Evolutionary conservation across 2,329 filamentous ascomycete species (phyloP), one percentile per base, ranked within the genome.

Genomic region (Thermoascus crustaceus): DNA sequence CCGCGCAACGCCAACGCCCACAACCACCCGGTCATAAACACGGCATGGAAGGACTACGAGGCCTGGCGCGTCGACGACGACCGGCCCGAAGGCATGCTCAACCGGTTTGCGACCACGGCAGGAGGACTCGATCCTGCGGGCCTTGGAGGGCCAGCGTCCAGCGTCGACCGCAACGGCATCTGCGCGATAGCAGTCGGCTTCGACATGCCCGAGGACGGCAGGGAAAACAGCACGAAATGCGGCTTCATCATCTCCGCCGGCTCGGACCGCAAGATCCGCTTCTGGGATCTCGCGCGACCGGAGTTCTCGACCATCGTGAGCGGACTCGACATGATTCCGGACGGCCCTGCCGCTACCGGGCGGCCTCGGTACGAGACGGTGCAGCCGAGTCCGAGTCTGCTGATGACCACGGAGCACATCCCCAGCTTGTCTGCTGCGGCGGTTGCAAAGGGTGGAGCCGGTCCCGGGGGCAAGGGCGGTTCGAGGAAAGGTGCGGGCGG

Each of bases 11-110:
- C 45, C 5, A 30, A 31, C 18, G 14, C 38, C n/a, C 32, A 38
- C 11, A 45, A 41, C 25, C 46, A 43, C 24, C 41, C 38, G 18
- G 34, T 35, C 5, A 39, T 44, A 36, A 39, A 52, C 13, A 44
- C 46, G n/a, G 49, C 38, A 26, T 42, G 47, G 10, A 80, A 77
- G 50, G 74, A 73, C 16, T 93, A 93, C 55, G 82, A 88, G 30
- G 75, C 89, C 2, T 88, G 85, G 75, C 83, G 87, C 33, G 80
- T 95, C 2, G 91, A 98, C 50, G 86, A 93, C 43, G 88, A 95
- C 55, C 81, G 78, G 43, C 77, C 84, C 1, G 87, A 94, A 57
- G 80, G 83, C 20, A 87, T 95, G 76, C 76, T 96, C 7, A 78
- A 78, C 17, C 80, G 86, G 4, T 94, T 94, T 53, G 85, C 85